Conservation (phyloP, 1,139 yeast species). For the Diutina rugosa region DNA sequence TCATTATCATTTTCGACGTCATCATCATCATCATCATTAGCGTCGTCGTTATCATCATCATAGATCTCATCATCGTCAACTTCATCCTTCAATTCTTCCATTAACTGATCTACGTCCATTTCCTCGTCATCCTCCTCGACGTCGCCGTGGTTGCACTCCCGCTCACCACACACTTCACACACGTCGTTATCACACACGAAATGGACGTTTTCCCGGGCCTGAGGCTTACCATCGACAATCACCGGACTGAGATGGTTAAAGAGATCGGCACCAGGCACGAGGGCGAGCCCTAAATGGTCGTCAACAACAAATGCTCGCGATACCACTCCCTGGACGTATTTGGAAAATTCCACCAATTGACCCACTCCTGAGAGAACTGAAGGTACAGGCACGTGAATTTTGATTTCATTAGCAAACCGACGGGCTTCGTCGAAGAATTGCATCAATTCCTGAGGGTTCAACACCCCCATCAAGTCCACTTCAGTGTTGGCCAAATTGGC, state of each 20-base stretch:
- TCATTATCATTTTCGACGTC: neutral
- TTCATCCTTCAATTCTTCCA: neutral
- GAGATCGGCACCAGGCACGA: slow-evolving; percentile 87
- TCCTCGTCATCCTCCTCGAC: slow-evolving; percentile 2
- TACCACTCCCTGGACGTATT: slow-evolving; percentile 44
- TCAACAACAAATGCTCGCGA: slow-evolving; percentile 79
- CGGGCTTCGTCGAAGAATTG: slow-evolving; percentile 40
- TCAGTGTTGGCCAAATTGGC: slow-evolving; percentile 50
- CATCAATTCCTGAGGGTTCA: slow-evolving; percentile 44
- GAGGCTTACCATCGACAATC: slow-evolving; percentile 8
- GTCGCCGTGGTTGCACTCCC: slow-evolving; percentile 32
- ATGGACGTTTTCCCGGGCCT: slow-evolving; percentile 46
- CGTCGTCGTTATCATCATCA: slow-evolving; percentile 6
- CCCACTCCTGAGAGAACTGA: slow-evolving; percentile 14
- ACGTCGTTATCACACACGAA: slow-evolving; percentile 45
- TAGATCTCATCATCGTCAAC: slow-evolving; percentile 8
- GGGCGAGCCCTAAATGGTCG: slow-evolving; percentile 53
- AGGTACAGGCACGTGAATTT: slow-evolving; percentile 24
- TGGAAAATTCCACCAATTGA: slow-evolving; percentile 32
- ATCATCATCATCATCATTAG: slow-evolving; percentile 1
- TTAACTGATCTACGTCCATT: slow-evolving; percentile 2
- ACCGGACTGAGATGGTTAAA: slow-evolving; percentile 56
- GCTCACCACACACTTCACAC: slow-evolving; percentile 7
- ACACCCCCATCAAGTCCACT: slow-evolving; percentile 47
- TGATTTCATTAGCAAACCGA: slow-evolving; percentile 28